A percentile compares a stretch with the other conserved stretches of the same genome.
Conservation (phyloP, 2,329 filamentous ascomycete species). For the Fusarium subglutinans region DNA sequence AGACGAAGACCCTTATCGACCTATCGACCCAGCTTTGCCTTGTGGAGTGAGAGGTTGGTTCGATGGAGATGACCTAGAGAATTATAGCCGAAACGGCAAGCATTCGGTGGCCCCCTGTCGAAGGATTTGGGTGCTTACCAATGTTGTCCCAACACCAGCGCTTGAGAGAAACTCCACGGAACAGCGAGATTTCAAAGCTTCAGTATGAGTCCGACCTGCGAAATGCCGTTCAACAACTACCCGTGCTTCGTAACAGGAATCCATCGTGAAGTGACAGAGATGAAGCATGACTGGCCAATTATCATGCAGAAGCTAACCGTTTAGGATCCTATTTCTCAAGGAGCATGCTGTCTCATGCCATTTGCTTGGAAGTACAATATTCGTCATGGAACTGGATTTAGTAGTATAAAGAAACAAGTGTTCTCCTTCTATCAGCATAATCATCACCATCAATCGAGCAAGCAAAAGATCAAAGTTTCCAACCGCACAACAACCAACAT, state of each 20-base stretch:
- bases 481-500: not conserved
- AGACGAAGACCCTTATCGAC: not conserved
- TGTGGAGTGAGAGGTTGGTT: not conserved
- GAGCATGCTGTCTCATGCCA: not conserved
- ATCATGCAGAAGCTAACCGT: not conserved
- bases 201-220: not conserved
- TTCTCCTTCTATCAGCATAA: not conserved
- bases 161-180: conserved; percentile 1
- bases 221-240: too few species aligned
- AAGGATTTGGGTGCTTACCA: not conserved
- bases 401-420: not conserved
- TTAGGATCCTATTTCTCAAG: not conserved
- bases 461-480: not conserved
- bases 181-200: conserved; percentile 14
- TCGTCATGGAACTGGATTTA: not conserved
- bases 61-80: not conserved
- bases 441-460: not conserved
- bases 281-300: not conserved
- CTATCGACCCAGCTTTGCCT: not conserved
- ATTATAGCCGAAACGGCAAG: not conserved
- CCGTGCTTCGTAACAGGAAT: not conserved
- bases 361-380: not conserved
- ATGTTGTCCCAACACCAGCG: not conserved
- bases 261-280: not conserved
- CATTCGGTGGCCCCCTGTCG: not conserved